Evolutionary conservation across 164 flowering plant species (phyloP), one percentile per base, ranked within the genome.

Genomic region (Kalanchoe fedtschenkoi): DNA sequence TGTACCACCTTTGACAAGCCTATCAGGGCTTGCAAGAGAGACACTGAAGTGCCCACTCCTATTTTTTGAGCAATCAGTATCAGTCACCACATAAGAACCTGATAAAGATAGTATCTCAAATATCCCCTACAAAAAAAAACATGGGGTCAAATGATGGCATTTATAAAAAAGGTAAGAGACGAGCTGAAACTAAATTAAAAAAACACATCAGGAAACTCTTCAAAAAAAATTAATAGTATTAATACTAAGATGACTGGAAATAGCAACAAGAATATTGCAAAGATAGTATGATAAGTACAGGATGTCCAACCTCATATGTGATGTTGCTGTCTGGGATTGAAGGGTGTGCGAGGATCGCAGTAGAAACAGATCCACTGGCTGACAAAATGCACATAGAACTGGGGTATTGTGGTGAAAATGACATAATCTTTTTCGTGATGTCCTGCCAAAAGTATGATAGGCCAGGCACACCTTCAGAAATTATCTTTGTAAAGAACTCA

Each of bases 1-100:
- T 58, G 88, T 91, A 41, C 97, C 97, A 67, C 97, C 97, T 42
- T 87, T 80, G 64, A 91, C 87, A 34, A 85, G 88, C 6, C 97
- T 96, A 77, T 91, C 96, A 43, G 96, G 90, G 67, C 90, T 84
- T 15, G 90, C 82, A 53, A 91, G 86, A 57, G 95, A 85, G 32
- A 91, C 73, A 65, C 83, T 88, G 19, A 91, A 73, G 55, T 90
- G 85, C 34, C 95, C 97, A 28, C 78, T 64, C 58, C 92, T 85
- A 66, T 77, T 74, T 16, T 75, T 85, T 34, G 90, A 75, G 28
- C 81, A 81, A 68, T 73, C 82, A 68, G 53, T 69, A 38, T 78
- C 84, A 7, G 80, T 69, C 34, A 77, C 71, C 75, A 85, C 65
- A 69, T 77, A 91, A 11, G 95, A 88, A 32, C 96, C 96, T 6